A percentile compares a stretch with the other conserved stretches of the same genome.
Conservation (phyloP, 139 green algal species). For the Chlamydomonas incerta region DNA sequence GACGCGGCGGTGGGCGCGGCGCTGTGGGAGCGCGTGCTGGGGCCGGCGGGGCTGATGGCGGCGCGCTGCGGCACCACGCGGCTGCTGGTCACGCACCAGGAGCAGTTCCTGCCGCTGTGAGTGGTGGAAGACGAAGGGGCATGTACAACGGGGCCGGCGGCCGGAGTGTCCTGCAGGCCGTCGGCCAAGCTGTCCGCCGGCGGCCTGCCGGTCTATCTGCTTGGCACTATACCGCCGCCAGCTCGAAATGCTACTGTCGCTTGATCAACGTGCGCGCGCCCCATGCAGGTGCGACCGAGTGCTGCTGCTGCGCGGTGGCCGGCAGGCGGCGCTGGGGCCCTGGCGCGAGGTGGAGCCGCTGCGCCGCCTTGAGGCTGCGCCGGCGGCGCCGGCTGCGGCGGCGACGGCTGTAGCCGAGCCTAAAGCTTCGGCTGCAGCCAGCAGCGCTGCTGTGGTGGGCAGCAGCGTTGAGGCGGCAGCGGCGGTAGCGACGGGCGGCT, state of each 20-base stretch:
- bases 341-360: conserved; percentile 65
- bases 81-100: conserved; percentile 92
- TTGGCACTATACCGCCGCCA: too few species aligned
- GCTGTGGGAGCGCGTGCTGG: conserved; percentile 81
- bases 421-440: too few species aligned
- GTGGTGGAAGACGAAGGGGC: too few species aligned
- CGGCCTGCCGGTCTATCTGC: too few species aligned
- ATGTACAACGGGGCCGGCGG: too few species aligned
- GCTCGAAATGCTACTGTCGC: too few species aligned
- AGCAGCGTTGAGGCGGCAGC: too few species aligned
- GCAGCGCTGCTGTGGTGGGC: too few species aligned
- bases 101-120: conserved; percentile 82
- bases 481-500: too few species aligned
- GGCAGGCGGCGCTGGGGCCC: conserved; percentile 62
- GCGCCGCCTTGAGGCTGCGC: conserved; percentile 56
- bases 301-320: conserved; percentile 76
- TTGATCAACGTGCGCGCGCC: too few species aligned
- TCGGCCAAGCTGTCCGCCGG: too few species aligned
- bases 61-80: conserved; percentile 61
- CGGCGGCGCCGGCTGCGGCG: neutral
- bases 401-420: neutral
- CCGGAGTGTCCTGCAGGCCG: too few species aligned
- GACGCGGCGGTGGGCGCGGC: conserved; percentile 80
- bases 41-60: conserved; percentile 67
- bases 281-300: conserved; percentile 70